Conservation (phyloP, 2,329 filamentous ascomycete species). For the Blastomyces percursus region DNA sequence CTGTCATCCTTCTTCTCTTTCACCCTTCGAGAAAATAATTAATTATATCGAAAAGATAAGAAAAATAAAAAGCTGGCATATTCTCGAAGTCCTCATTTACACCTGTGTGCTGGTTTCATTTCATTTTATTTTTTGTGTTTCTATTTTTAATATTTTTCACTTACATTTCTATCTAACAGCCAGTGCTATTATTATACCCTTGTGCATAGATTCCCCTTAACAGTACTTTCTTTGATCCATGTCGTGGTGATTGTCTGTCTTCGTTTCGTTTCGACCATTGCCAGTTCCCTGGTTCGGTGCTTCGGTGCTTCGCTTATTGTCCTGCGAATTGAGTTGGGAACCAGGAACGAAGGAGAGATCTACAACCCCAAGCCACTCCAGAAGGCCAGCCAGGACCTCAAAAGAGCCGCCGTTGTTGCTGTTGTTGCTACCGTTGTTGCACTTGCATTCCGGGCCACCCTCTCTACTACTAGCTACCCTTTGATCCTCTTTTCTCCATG, state of each 20-base stretch:
- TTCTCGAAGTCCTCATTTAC: too few relatives aligned
- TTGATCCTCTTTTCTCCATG: constrained; percentile 29
- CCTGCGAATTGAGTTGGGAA: neutral
- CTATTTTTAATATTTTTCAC: neutral
- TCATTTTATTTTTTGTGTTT: neutral
- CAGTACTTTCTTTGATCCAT: neutral
- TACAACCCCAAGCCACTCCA: neutral
- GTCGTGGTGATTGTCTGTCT: neutral
- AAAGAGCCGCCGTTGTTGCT: neutral
- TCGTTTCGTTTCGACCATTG: neutral
- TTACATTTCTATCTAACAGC: neutral
- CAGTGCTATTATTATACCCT: neutral
- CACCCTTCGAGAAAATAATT: too few relatives aligned
- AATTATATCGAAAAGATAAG: too few relatives aligned
- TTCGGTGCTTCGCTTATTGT: too few relatives aligned
- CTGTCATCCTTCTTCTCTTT: too few relatives aligned
- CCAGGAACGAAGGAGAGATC: neutral
- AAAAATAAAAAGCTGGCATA: too few relatives aligned
- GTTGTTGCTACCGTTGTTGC: neutral
- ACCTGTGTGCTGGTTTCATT: neutral
- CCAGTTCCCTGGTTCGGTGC: neutral
- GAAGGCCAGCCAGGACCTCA: neutral
- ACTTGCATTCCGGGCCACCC: neutral
- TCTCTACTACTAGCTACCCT: neutral
- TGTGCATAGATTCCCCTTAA: neutral